Evolutionary conservation across 768 basidiomycete genomes (phyloP), one percentile per base, ranked within the genome.

Genomic region (Mycena pura): DNA sequence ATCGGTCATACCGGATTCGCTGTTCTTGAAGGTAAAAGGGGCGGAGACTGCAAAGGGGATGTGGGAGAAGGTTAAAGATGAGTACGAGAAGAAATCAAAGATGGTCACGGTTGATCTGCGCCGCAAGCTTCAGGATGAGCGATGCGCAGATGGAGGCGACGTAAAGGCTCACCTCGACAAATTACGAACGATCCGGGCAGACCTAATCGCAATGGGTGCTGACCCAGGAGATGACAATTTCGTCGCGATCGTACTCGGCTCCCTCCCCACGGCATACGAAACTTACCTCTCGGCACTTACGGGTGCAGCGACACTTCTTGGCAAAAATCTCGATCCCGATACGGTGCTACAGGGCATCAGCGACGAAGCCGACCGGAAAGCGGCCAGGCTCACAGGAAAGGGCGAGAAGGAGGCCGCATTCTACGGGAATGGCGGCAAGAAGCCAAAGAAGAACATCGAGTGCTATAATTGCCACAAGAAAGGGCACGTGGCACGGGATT

Each of bases 391-490:
- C n/a, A 19, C n/a, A 27, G 38, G 19, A 6, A 51, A 13, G 22
- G 28, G 45, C 22, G 27, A n/a, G 45, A 25, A 1, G 6, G 38
- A 51, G 1, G 38, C 50, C 38, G 50, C 50, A 27, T 51, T 51
- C 50, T 51, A 51, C 38, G 50, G 50, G 50, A 51, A 51, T 27
- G 9, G 50, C n/a, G 50, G 50, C n/a, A 14, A 28, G 22, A 51
- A 39, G 38, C 38, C 38, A 27, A 51, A 51, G n/a, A n/a, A n/a
- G 27, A 10, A 36, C 17, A 19, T 25, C 14, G 19, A 53, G 40
- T 77, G 77, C 55, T 59, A 66, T 45, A 77, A 77, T 44, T 77
- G 75, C 59, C 28, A 65, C 14, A 68, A 69, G 40, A 62, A 58
- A n/a, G 72, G 78, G 1, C 76, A 79, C 46, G 15, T 65, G 3